phyloP scores from a whole-genome alignment of 306 rosid genomes.

The Ceratonia siliqua region DNA sequence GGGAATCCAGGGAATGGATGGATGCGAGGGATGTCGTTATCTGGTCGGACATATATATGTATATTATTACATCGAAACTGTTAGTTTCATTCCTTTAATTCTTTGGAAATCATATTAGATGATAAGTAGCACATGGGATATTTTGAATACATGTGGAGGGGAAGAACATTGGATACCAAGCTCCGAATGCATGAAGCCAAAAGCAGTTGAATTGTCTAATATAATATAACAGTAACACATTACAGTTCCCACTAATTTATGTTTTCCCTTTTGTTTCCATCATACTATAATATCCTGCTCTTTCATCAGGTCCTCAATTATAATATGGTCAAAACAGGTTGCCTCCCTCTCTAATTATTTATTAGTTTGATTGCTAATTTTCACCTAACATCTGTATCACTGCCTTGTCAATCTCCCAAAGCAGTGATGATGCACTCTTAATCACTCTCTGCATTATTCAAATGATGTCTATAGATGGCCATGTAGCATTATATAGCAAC shows the following conservation, averaged over 20 bases:
- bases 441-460: background rate
- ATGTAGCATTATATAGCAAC: no score
- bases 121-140: constrained; percentile 32
- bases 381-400: background rate
- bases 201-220: constrained; percentile 38
- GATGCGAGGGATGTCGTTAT: constrained; percentile 32
- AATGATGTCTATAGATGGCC: background rate
- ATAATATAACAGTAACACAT: background rate
- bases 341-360: background rate
- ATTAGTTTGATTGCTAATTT: background rate
- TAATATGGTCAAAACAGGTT: background rate
- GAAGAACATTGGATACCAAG: constrained; percentile 45
- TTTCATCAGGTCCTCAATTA: background rate
- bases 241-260: background rate
- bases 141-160: constrained; percentile 30
- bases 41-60: constrained; percentile 38
- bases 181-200: constrained; percentile 53
- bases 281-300: background rate
- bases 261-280: background rate
- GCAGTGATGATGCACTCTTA: no score
- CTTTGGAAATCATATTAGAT: background rate
- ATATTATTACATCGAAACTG: constrained; percentile 3
- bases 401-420: background rate
- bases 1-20: background rate
- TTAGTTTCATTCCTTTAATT: background rate